phyloP scores from a whole-genome alignment of 2,329 filamentous ascomycete genomes.

The Pseudohalonectria lignicola region DNA sequence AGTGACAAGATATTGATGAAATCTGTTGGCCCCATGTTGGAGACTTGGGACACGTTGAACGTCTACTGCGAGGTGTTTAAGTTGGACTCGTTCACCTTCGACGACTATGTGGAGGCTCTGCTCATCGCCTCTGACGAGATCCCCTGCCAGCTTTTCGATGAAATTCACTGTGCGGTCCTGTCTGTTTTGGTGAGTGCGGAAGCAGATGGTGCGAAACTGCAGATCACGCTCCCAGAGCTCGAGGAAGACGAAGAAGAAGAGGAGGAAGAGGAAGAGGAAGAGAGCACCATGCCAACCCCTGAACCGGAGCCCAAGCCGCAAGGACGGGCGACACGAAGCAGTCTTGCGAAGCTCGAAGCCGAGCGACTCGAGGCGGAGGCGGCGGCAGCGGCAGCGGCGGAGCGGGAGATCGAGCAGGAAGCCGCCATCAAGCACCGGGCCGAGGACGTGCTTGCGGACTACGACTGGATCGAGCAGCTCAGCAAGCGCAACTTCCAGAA shows the following conservation, averaged over 20 bases:
- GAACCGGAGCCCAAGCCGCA: slow-evolving; percentile 60
- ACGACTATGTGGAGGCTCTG: slow-evolving; percentile 88
- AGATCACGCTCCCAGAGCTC: slow-evolving; percentile 67
- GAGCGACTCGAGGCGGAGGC: slow-evolving; percentile 54
- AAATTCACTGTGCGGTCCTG: slow-evolving; percentile 83
- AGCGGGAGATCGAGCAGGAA: slow-evolving; percentile 35
- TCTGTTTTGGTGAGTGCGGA: slow-evolving; percentile 75
- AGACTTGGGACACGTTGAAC: slow-evolving; percentile 94
- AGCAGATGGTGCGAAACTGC: slow-evolving; percentile 64
- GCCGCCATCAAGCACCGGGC: slow-evolving; percentile 52
- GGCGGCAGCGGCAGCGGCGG: slow-evolving; percentile 40
- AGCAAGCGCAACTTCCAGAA: slow-evolving; percentile 75
- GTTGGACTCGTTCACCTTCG: slow-evolving; percentile 94
- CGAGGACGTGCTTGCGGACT: slow-evolving; percentile 61
- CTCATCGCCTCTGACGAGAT: slow-evolving; percentile 61
- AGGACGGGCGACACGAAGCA: slow-evolving; percentile 71
- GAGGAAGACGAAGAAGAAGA: slow-evolving; percentile 57
- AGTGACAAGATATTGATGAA: slow-evolving; percentile 63
- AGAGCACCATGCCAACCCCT: slow-evolving; percentile 40
- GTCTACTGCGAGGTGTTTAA: slow-evolving; percentile 95
- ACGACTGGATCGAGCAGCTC: slow-evolving; percentile 78
- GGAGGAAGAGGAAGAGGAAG: slow-evolving; percentile 48
- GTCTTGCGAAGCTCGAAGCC: slow-evolving; percentile 70
- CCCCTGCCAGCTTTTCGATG: slow-evolving; percentile 76
- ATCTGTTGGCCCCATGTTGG: slow-evolving; percentile 74